Base-by-base conservation (phyloP, 1,284 basidiomycete genomes). In the Sanghuangporus weigelae region DNA sequence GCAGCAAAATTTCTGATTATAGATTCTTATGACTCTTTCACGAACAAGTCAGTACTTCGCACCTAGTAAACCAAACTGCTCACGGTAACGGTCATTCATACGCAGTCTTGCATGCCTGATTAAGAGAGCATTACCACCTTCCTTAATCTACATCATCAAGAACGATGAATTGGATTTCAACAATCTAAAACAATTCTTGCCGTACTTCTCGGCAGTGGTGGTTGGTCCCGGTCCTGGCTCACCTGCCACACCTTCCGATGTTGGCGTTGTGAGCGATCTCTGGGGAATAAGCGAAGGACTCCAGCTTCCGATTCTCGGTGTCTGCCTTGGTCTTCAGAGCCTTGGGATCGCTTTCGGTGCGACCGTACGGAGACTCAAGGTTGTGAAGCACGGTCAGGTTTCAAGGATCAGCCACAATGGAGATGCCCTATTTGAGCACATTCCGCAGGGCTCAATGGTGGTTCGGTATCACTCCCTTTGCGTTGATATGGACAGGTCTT, bases 261-360 rank as follows among this genome's bases (percentile, higher is more conserved):
- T 92, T 57, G 90, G 89, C 12, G 71, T 91, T 48, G 79, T 91
- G 59, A 81, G 77, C 60, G 75, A 86, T 65, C 73, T 93, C 3
- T 92, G 91, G 87, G 82, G 79, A 49, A 70, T 90, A 23, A 68
- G 78, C 8, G 79, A 82, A 16, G 71, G 75, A 7, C 69, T 80
- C 39, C 63, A 90, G 38, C 69, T 91, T 1, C 93, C 93, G 1
- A 82, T 93, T 49, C 90, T 96, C 65, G 93, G 93, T 2, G 89
- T 98, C 3, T 98, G 96, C 71, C 81, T 98, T 11, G 96, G 96
- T 0, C 84, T 96, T 61, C 96, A 98, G 73, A 96, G 95, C 64
- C 81, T 98, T 40, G 92, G 85, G 0, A 80, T 91, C 7, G 89
- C 89, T 58, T 87, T 84, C 68, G 95, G 94, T 11, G 95, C 86